Evolutionary conservation across 2,329 filamentous ascomycete species (phyloP).

Genomic region (Neonectria coccinea): DNA sequence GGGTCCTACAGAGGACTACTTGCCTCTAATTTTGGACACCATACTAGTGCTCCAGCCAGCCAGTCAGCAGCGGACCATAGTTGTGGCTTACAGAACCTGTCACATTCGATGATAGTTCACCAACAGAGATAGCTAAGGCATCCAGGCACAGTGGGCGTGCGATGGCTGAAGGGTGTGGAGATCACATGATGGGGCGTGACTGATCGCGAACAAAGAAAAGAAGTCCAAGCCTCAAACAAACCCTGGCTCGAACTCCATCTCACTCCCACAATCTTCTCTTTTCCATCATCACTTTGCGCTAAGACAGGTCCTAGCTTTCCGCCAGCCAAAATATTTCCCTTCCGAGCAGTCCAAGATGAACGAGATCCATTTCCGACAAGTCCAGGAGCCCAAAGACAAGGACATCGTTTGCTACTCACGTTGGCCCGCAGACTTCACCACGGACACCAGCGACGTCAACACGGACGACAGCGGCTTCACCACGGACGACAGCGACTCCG

Average conservation of each 20-base stretch:
- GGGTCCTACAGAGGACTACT: no score
- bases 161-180: not conserved
- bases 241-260: not conserved
- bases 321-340: not conserved
- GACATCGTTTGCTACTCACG: not conserved
- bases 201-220: not conserved
- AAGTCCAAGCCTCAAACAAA: not conserved
- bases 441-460: no score
- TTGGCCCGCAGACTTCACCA: not conserved
- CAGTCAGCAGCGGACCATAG: not conserved
- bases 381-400: not conserved
- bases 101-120: not conserved
- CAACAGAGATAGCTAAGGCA: not conserved
- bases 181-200: not conserved
- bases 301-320: no score
- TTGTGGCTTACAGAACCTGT: not conserved
- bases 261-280: not conserved
- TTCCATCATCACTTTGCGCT: not conserved
- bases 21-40: no score
- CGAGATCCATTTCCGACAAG: not conserved
- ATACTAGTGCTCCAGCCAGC: not conserved
- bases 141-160: not conserved
- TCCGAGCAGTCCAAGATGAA: not conserved
- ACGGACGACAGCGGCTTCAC: not conserved
- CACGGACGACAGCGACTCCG: not conserved